These are phyloP conservation scores for Alectoria sarmentosa DNA, from an alignment of 495 filamentous ascomycete genomes.

Conservation along the genomic window DNA sequence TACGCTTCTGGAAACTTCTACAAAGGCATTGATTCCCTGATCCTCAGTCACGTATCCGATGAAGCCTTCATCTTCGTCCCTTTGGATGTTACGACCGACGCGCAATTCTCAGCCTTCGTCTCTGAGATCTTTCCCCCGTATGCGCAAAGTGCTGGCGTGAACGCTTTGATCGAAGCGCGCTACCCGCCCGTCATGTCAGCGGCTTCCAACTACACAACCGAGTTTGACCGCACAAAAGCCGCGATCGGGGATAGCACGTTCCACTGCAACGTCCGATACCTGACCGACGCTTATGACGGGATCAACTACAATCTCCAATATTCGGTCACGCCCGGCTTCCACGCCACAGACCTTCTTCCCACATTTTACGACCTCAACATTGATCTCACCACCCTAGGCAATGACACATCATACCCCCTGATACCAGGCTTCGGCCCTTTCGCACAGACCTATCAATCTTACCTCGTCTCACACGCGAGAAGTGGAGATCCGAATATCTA, in stretches of 20 bases:
- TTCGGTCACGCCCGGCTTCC: constrained; percentile 34
- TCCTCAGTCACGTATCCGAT: constrained; percentile 37
- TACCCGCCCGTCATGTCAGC: constrained; percentile 30
- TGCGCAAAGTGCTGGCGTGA: constrained; percentile 30
- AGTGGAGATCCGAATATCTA: constrained; percentile 36
- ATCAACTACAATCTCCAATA: constrained; percentile 35
- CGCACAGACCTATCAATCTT: constrained; percentile 35
- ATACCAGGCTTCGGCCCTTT: constrained; percentile 32
- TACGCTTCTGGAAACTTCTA: constrained; percentile 39
- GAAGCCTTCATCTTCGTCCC: constrained; percentile 36
- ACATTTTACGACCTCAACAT: constrained; percentile 31
- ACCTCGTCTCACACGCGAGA: constrained; percentile 34
- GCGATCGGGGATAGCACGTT: constrained; percentile 35
- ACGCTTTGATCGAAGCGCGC: constrained; percentile 29
- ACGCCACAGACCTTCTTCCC: constrained; percentile 29
- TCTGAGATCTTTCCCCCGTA: constrained; percentile 37
- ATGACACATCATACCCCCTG: constrained; percentile 11
- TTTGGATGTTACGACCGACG: constrained; percentile 43
- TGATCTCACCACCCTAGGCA: constrained; percentile 27
- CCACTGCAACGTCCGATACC: constrained; percentile 36
- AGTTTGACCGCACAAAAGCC: constrained; percentile 31
- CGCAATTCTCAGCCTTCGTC: constrained; percentile 45
- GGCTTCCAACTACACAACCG: constrained; percentile 26
- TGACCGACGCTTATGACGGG: constrained; percentile 33
- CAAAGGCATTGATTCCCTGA: constrained; percentile 33